phyloP scores from a whole-genome alignment of 2,329 filamentous ascomycete genomes.

The Aspergillus carbonarius region DNA sequence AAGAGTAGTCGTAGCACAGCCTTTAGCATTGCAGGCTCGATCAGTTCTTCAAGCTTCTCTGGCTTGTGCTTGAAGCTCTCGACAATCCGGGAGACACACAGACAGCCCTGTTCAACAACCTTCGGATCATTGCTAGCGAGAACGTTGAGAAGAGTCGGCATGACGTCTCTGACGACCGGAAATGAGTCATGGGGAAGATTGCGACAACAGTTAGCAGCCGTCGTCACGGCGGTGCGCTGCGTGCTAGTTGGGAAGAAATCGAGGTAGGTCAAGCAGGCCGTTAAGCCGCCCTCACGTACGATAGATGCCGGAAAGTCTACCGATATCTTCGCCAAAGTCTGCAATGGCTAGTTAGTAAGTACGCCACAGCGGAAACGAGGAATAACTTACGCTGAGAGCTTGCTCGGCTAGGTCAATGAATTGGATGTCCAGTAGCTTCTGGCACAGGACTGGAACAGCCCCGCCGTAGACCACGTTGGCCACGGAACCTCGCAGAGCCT shows the following conservation, averaged over 20 bases:
- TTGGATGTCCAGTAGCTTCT: constrained; percentile 91
- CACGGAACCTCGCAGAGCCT: constrained; percentile 87
- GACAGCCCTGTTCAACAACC: constrained; percentile 92
- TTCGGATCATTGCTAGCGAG: constrained; percentile 90
- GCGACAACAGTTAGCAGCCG: constrained; percentile 95
- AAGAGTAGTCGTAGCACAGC: constrained; percentile 83
- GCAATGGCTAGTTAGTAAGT: constrained; percentile 7
- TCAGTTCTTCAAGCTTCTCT: constrained; percentile 84
- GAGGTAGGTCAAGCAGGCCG: constrained; percentile 91
- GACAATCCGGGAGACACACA: constrained; percentile 92
- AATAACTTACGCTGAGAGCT: constrained; percentile 68
- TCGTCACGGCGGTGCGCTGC: constrained; percentile 93
- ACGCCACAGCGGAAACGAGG: not conserved
- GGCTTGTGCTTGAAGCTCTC: constrained; percentile 94
- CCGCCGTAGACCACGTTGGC: constrained; percentile 97
- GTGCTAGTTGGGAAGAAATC: constrained; percentile 98
- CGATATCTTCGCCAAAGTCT: constrained; percentile 94
- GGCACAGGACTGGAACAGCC: constrained; percentile 89
- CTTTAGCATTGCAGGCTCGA: constrained; percentile 81
- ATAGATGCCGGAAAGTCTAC: constrained; percentile 93
- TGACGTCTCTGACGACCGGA: constrained; percentile 85
- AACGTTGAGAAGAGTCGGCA: constrained; percentile 91
- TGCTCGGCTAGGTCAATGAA: constrained; percentile 98
- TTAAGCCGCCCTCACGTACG: constrained; percentile 90
- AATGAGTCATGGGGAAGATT: constrained; percentile 96